Evolutionary conservation across 345 rosid species (phyloP).

Genomic region (Mercurialis annua): DNA sequence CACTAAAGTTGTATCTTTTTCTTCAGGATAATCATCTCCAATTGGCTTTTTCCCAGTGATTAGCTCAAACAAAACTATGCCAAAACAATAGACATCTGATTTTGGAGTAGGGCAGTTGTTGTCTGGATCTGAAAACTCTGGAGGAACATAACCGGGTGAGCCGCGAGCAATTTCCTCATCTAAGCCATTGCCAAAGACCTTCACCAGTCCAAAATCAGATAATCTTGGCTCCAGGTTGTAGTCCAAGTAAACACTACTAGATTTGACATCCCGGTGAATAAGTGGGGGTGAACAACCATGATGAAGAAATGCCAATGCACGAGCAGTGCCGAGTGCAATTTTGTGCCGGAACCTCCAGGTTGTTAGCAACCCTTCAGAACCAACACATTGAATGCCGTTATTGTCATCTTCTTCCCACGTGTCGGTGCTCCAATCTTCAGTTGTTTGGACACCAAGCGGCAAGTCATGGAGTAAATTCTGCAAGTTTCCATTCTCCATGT

Average conservation of each 20-base stretch:
- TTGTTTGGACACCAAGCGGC: constrained; percentile 73
- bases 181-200: constrained; percentile 69
- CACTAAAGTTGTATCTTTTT: constrained; percentile 50
- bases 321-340: constrained; percentile 81
- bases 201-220: constrained; percentile 85
- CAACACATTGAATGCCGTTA: constrained; percentile 59
- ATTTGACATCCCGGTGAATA: constrained; percentile 80
- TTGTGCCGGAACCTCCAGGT: constrained; percentile 84
- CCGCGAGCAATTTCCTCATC: constrained; percentile 66
- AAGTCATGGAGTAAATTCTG: constrained; percentile 82
- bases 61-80: constrained; percentile 78
- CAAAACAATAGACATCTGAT: constrained; percentile 89
- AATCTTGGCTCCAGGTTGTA: constrained; percentile 75
- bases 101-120: constrained; percentile 61
- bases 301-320: constrained; percentile 90
- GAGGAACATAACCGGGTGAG: constrained; percentile 79
- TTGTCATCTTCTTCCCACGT: constrained; percentile 75
- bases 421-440: constrained; percentile 85
- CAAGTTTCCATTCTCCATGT: constrained; percentile 96
- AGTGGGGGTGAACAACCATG: constrained; percentile 94
- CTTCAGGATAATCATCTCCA: constrained; percentile 69
- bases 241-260: constrained; percentile 88
- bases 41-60: constrained; percentile 72
- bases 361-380: constrained; percentile 54
- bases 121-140: constrained; percentile 64